A percentile compares a stretch with the other conserved stretches of the same genome.
These are phyloP conservation scores for Cladosporium austrohemisphaericum DNA, from an alignment of 2,329 filamentous ascomycete genomes.

Conservation along the genomic window DNA sequence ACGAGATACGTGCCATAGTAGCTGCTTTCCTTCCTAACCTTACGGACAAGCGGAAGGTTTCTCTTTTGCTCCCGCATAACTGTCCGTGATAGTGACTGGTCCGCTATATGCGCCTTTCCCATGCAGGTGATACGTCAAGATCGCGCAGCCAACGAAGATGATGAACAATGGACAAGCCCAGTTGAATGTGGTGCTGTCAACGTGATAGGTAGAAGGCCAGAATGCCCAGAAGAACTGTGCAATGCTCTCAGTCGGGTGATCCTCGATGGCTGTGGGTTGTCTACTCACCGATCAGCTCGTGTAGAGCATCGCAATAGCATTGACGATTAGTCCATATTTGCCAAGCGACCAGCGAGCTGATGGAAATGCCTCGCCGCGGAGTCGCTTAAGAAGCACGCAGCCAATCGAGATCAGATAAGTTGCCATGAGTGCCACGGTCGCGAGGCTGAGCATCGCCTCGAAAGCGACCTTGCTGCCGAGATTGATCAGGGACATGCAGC, in stretches of 20 bases:
- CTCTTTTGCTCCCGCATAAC: too few relatives aligned
- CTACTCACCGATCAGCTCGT: conserved; percentile 18
- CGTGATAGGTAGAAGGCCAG: conserved; percentile 9
- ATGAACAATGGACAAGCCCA: conserved; percentile 6
- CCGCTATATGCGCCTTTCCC: conserved; percentile 4
- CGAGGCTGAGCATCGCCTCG: conserved; percentile 38
- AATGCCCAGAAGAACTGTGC: conserved; percentile 12
- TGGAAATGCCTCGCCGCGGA: conserved; percentile 23
- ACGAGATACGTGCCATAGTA: too few relatives aligned
- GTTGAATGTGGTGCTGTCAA: conserved; percentile 8
- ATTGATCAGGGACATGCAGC: conserved; percentile 27
- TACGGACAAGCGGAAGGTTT: too few relatives aligned
- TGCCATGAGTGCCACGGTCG: conserved; percentile 37
- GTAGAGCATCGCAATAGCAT: conserved; percentile 25
- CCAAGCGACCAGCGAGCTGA: conserved; percentile 26
- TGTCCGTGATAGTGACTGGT: conserved; percentile 2
- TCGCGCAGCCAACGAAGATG: not conserved
- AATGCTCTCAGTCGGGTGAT: not conserved
- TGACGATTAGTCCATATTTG: conserved; percentile 23
- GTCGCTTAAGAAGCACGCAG: conserved; percentile 22
- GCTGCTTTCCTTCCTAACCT: too few relatives aligned
- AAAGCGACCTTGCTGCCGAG: conserved; percentile 27
- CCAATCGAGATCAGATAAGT: conserved; percentile 42
- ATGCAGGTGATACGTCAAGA: conserved; percentile 1
- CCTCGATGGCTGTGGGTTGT: not conserved